Evolutionary conservation across 1,284 basidiomycete genomes (phyloP).

Genomic region (Malassezia furfur): DNA sequence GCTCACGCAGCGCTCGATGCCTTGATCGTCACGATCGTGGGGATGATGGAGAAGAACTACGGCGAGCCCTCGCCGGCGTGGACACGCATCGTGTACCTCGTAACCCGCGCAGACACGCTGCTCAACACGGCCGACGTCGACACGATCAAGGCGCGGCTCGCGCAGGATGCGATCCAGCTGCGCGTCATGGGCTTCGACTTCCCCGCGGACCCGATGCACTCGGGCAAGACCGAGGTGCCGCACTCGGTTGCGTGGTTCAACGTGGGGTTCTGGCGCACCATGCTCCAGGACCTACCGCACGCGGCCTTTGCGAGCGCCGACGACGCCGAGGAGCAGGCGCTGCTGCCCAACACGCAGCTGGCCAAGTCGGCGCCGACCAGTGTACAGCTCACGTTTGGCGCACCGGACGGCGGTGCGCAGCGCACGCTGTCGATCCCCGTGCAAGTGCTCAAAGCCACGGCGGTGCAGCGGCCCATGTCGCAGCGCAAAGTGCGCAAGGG

Average conservation of each 20-base stretch:
- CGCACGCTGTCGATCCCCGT: slow-evolving; percentile 59
- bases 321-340: slow-evolving; percentile 24
- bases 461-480: slow-evolving; percentile 62
- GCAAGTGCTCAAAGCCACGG: slow-evolving; percentile 73
- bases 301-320: slow-evolving; percentile 53
- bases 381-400: slow-evolving; percentile 31
- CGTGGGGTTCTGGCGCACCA: slow-evolving; percentile 63
- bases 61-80: slow-evolving; percentile 11
- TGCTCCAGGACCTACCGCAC: slow-evolving; percentile 51
- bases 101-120: neutral
- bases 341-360: slow-evolving; percentile 27
- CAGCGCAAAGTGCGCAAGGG: slow-evolving; percentile 50
- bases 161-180: neutral
- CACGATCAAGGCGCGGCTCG: neutral
- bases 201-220: neutral
- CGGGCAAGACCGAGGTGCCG: neutral
- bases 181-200: slow-evolving; percentile 9
- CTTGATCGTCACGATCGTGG: neutral
- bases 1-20: slow-evolving; percentile 8
- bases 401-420: slow-evolving; percentile 34
- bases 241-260: slow-evolving; percentile 50
- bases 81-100: slow-evolving; percentile 13
- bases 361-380: slow-evolving; percentile 22
- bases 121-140: slow-evolving; percentile 3
- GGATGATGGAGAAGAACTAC: slow-evolving; percentile 1